These are phyloP conservation scores for Canariomyces notabilis DNA, from an alignment of 2,329 filamentous ascomycete genomes.

Conservation along the genomic window DNA sequence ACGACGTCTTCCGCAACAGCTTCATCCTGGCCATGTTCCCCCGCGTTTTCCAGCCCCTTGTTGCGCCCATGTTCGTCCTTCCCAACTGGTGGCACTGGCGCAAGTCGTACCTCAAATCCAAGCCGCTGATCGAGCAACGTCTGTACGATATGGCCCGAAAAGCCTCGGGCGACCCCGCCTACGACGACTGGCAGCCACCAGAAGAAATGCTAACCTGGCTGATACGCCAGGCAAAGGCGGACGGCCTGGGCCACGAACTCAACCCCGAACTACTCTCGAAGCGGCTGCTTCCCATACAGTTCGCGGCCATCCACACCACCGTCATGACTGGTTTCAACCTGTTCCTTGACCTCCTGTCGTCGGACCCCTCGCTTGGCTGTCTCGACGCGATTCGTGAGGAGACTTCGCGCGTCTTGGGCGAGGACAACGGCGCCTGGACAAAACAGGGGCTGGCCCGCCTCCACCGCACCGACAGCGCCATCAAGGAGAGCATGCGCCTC, in stretches of 20 bases:
- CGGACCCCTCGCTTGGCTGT: slow-evolving; percentile 32
- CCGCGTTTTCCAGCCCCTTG: slow-evolving; percentile 42
- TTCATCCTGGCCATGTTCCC: slow-evolving; percentile 45
- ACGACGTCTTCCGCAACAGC: slow-evolving; percentile 42
- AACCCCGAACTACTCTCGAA: slow-evolving; percentile 44
- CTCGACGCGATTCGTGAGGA: slow-evolving; percentile 42
- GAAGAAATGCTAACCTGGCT: slow-evolving; percentile 56
- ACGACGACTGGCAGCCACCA: slow-evolving; percentile 39
- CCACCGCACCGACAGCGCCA: slow-evolving; percentile 45
- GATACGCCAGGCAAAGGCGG: slow-evolving; percentile 45
- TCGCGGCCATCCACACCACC: slow-evolving; percentile 56
- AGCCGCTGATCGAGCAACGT: slow-evolving; percentile 47
- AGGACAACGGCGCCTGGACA: slow-evolving; percentile 39
- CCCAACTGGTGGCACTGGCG: slow-evolving; percentile 45
- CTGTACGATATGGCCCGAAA: slow-evolving; percentile 42
- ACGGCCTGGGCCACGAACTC: slow-evolving; percentile 40
- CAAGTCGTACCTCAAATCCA: slow-evolving; percentile 36
- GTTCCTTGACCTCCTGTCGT: slow-evolving; percentile 42
- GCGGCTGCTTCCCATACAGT: slow-evolving; percentile 51
- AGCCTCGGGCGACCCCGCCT: slow-evolving; percentile 34
- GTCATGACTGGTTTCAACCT: slow-evolving; percentile 45
- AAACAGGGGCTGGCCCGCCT: slow-evolving; percentile 41
- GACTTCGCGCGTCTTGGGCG: slow-evolving; percentile 30
- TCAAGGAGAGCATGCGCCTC: slow-evolving; percentile 48
- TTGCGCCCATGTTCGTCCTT: slow-evolving; percentile 42